Evolutionary conservation across 495 filamentous ascomycete species (phyloP), one percentile per base, ranked within the genome.

Genomic region (Penicillium daleae): DNA sequence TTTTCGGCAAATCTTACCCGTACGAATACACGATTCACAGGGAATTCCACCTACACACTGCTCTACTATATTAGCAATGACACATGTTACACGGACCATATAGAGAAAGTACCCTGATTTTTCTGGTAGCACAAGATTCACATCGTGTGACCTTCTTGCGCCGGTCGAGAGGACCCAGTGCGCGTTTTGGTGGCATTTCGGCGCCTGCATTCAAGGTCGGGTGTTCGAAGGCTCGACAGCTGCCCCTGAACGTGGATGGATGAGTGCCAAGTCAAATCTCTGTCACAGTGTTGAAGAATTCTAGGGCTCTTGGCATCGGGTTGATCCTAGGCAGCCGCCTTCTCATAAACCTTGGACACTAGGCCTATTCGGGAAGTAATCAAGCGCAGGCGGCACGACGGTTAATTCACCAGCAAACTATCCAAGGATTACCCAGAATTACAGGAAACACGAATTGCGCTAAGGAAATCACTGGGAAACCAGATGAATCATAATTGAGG

Each of bases 111-210:
- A 54, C 51, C 51, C 17, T 54, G 13, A 35, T 35, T 9, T 33
- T 32, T 10, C 51, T 10, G 15, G 9, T 24, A 6, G 51, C 51
- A n/a, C 51, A 54, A 21, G 15, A 7, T 12, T 32, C 27, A 8
- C 51, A 54, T 29, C 51, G 51, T 12, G 22, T 12, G 21, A 54
- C 29, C 51, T 26, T 22, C 51, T 22, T 54, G 27, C 51, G 51
- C 29, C 12, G 27, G 51, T 54, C 51, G 0, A 54, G 51, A 15
- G 51, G 51, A 21, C 51, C 51, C 10, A 51, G 49, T 10, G 6
- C 24, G 12, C 26, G 49, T 13, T 51, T 51, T 26, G 17, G 13
- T 3, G 49, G 29, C 49, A 51, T 51, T 19, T 29, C n/a, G 6
- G 12, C 26, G 12, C 15, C 1, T 19, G 17, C 5, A 26, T 31